A percentile compares a stretch with the other conserved stretches of the same genome.
Evolutionary conservation across 176 grass and related monocot genomes (phyloP).

Genomic region (Luzula sylvatica): DNA sequence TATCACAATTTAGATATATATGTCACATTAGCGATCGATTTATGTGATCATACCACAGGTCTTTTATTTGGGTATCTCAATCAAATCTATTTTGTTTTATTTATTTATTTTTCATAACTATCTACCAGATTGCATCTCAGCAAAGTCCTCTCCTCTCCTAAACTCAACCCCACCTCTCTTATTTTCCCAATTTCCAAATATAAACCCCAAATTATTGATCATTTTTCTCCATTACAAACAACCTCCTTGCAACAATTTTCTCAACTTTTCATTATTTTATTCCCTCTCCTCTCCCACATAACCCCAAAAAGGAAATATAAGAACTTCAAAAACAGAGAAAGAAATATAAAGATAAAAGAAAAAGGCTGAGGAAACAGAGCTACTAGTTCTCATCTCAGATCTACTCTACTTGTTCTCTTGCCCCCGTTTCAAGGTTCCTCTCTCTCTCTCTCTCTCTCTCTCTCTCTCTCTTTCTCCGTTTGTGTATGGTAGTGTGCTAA

Average conservation of each 20-base stretch:
- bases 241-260: conserved; percentile 23
- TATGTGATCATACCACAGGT: too few relatives aligned
- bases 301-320: background rate
- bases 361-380: conserved; percentile 11
- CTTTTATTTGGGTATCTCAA: background rate
- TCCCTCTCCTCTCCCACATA: conserved; percentile 13
- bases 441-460: conserved; percentile 10
- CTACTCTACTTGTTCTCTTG: conserved; percentile 21
- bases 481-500: conserved; percentile 8
- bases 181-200: background rate
- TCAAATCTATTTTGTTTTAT: conserved; percentile 1
- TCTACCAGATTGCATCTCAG: conserved; percentile 1
- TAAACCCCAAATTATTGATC: conserved; percentile 4
- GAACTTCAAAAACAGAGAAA: background rate
- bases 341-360: background rate
- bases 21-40: too few relatives aligned
- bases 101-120: background rate
- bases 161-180: background rate
- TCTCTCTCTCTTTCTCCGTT: conserved; percentile 11
- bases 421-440: background rate
- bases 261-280: conserved; percentile 27
- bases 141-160: too few relatives aligned
- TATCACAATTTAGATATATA: too few relatives aligned
- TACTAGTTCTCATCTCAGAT: conserved; percentile 25
- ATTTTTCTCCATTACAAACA: conserved; percentile 17